Conservation (phyloP, 1,284 basidiomycete genomes). For the Anthracocystis panici-leucophaei region DNA sequence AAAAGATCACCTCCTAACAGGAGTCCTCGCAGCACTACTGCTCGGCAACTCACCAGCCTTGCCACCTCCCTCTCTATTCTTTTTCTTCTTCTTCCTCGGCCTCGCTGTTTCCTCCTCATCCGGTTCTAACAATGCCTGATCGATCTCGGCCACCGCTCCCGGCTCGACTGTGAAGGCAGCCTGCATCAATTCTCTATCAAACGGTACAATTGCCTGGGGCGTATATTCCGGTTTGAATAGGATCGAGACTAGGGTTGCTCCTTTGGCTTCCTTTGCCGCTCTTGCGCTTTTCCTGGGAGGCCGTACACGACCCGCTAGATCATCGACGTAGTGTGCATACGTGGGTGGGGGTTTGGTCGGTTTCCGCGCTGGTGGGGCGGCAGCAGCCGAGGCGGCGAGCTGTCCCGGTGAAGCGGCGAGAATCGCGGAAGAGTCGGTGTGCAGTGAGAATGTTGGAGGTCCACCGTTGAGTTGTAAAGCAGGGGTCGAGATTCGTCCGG, state of each 20-base stretch:
- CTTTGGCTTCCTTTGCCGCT: slow-evolving; percentile 30
- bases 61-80: slow-evolving; percentile 8
- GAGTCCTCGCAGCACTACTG: slow-evolving; percentile 29
- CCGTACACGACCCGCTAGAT: slow-evolving; percentile 43
- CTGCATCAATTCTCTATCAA: slow-evolving; percentile 46
- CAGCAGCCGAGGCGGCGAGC: slow-evolving; percentile 29
- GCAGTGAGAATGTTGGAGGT: slow-evolving; percentile 35
- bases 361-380: slow-evolving; percentile 35
- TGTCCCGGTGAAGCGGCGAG: slow-evolving; percentile 39
- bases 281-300: slow-evolving; percentile 29
- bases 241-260: slow-evolving; percentile 28
- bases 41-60: not conserved
- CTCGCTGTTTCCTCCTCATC: slow-evolving; percentile 44
- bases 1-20: slow-evolving; percentile 12
- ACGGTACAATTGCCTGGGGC: slow-evolving; percentile 45
- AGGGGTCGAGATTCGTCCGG: slow-evolving; percentile 42
- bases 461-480: slow-evolving; percentile 42
- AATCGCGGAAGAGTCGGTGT: slow-evolving; percentile 43
- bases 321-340: slow-evolving; percentile 52
- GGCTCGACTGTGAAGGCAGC: slow-evolving; percentile 44
- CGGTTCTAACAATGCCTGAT: slow-evolving; percentile 45
- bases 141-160: slow-evolving; percentile 47
- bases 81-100: slow-evolving; percentile 47
- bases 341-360: slow-evolving; percentile 44
- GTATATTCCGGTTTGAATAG: slow-evolving; percentile 54